These are phyloP conservation scores for Syzygium syzygioides DNA, from an alignment of 441 rosid genomes.

Conservation along the genomic window DNA sequence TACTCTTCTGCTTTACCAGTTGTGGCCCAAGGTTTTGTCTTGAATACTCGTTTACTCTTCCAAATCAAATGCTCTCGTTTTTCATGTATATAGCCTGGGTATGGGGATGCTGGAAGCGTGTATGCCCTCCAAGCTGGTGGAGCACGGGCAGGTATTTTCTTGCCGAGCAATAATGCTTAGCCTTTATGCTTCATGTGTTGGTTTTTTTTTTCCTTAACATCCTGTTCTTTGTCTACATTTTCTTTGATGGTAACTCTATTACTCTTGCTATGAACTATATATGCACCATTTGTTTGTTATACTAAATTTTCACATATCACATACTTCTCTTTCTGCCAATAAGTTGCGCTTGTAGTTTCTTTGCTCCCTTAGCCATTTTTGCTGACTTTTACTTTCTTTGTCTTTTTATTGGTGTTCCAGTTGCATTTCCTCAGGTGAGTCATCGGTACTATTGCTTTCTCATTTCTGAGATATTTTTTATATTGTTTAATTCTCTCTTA, in stretches of 20 bases:
- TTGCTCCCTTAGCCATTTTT: background rate
- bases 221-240: background rate
- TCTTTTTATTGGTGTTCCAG: slow-evolving; percentile 34
- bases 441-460: background rate
- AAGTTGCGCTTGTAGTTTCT: background rate
- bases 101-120: slow-evolving; percentile 82
- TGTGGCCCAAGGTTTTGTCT: background rate
- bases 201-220: background rate
- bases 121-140: slow-evolving; percentile 29
- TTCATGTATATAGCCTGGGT: slow-evolving; percentile 52
- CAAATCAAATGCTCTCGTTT: slow-evolving; percentile 5
- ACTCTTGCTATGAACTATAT: background rate
- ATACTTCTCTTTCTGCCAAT: background rate
- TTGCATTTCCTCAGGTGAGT: slow-evolving; percentile 93
- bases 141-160: slow-evolving; percentile 25
- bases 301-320: background rate
- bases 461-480: background rate
- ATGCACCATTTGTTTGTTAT: background rate
- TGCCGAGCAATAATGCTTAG: slow-evolving; percentile 4
- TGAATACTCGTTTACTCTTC: background rate
- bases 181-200: background rate
- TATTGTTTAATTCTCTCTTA: background rate
- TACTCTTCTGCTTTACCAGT: background rate
- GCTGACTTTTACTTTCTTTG: slow-evolving; percentile 19
- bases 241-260: background rate